Evolutionary conservation across 23 red algal genomes (phyloP).

Genomic region (Gracilaria gracilis): DNA sequence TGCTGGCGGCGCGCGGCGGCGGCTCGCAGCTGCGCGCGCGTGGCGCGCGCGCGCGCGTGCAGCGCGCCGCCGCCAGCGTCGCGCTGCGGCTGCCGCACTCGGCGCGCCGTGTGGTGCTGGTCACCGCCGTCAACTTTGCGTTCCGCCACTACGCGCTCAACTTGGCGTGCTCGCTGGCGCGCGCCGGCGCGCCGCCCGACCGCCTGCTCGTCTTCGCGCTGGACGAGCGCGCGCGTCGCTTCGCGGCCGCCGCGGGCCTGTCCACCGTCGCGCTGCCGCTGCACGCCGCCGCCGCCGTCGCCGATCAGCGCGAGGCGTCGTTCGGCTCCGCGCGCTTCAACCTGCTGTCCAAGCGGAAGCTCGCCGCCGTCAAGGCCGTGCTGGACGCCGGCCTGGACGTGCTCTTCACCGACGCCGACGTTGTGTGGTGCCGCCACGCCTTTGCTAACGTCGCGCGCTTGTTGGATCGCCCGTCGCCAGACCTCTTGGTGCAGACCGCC

Average conservation of each 20-base stretch:
- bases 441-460: background rate
- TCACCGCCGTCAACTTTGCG: slow-evolving; percentile 58
- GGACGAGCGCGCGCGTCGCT: slow-evolving; percentile 18
- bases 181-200: background rate
- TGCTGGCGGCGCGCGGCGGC: background rate
- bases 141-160: slow-evolving; percentile 60
- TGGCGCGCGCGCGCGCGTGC: slow-evolving; percentile 1
- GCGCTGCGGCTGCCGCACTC: slow-evolving; percentile 11
- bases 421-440: slow-evolving; percentile 39
- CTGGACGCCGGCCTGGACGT: slow-evolving; percentile 32
- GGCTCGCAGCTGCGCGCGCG: background rate
- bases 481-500: slow-evolving; percentile 43
- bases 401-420: slow-evolving; percentile 47
- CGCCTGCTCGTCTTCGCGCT: slow-evolving; percentile 31
- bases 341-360: slow-evolving; percentile 39
- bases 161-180: slow-evolving; percentile 28
- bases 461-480: background rate
- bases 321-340: slow-evolving; percentile 34
- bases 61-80: background rate
- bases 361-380: slow-evolving; percentile 31
- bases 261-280: background rate
- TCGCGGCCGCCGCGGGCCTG: background rate
- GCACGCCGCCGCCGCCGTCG: background rate
- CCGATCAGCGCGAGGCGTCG: background rate
- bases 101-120: background rate